phyloP scores from a whole-genome alignment of 352 stramenopile species.

The Globisporangium spinosum region DNA sequence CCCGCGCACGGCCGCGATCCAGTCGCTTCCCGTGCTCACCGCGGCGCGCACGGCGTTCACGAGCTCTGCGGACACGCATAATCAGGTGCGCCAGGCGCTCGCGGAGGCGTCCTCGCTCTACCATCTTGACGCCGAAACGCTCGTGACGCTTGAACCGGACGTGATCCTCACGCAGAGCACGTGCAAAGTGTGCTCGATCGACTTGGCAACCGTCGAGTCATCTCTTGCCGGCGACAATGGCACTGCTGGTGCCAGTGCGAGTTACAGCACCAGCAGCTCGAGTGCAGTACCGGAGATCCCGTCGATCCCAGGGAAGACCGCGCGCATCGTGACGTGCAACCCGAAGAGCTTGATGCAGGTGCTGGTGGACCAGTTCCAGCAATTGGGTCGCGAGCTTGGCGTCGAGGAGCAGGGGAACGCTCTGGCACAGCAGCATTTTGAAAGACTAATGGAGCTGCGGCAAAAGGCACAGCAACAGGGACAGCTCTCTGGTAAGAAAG shows the following conservation, averaged over 20 bases:
- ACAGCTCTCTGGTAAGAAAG: slow-evolving; percentile 5
- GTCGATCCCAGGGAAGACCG: slow-evolving; percentile 21
- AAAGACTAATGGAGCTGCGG: slow-evolving; percentile 27
- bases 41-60: slow-evolving; percentile 60
- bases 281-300: slow-evolving; percentile 15
- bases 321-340: slow-evolving; percentile 46
- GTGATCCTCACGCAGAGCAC: slow-evolving; percentile 73
- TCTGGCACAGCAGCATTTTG: slow-evolving; percentile 31
- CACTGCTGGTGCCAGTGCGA: background rate
- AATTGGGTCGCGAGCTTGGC: slow-evolving; percentile 43
- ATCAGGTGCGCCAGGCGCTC: slow-evolving; percentile 54
- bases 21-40: slow-evolving; percentile 51
- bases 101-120: slow-evolving; percentile 55
- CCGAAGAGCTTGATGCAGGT: slow-evolving; percentile 41
- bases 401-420: slow-evolving; percentile 34
- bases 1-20: slow-evolving; percentile 27
- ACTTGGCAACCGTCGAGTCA: slow-evolving; percentile 43
- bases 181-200: slow-evolving; percentile 74
- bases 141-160: slow-evolving; percentile 45
- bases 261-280: background rate
- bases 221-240: slow-evolving; percentile 7
- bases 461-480: slow-evolving; percentile 12
- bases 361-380: slow-evolving; percentile 45
- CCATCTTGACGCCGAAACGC: slow-evolving; percentile 39
- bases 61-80: slow-evolving; percentile 55